phyloP scores from a whole-genome alignment of 2,329 filamentous ascomycete genomes.

The Rhynchosporium secalis region DNA sequence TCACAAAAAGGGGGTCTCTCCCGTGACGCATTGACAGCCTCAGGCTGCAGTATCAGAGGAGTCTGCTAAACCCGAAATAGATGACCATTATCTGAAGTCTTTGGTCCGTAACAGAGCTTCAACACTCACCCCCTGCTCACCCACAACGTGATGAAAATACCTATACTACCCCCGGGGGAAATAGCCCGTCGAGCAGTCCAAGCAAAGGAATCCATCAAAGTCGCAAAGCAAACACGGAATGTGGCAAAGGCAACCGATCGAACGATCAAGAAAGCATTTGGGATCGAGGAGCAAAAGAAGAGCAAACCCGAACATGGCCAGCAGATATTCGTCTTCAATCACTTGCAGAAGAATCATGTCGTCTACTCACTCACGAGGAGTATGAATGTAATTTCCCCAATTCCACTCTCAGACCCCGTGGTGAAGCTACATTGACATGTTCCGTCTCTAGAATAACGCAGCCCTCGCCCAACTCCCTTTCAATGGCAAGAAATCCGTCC shows the following conservation, averaged over 20 bases:
- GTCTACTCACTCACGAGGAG: slow-evolving; percentile 43
- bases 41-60: not conserved
- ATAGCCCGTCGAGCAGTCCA: slow-evolving; percentile 19
- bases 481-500: slow-evolving; percentile 67
- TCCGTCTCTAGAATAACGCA: slow-evolving; percentile 43
- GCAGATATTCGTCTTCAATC: slow-evolving; percentile 43
- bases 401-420: not conserved
- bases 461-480: slow-evolving; percentile 60
- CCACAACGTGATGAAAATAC: slow-evolving; percentile 18
- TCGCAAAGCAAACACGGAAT: slow-evolving; percentile 4
- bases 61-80: not conserved
- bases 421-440: not conserved
- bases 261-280: slow-evolving; percentile 1
- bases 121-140: not conserved
- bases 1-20: not conserved
- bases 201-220: slow-evolving; percentile 11
- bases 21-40: not conserved
- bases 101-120: not conserved
- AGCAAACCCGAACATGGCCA: slow-evolving; percentile 38
- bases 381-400: slow-evolving; percentile 38
- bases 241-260: not conserved
- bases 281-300: slow-evolving; percentile 10
- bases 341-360: slow-evolving; percentile 44
- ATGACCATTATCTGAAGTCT: slow-evolving; percentile 4
- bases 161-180: slow-evolving; percentile 10